Conservation (phyloP, 2,329 filamentous ascomycete genomes). For the Ceratocystis diversiconidia region DNA sequence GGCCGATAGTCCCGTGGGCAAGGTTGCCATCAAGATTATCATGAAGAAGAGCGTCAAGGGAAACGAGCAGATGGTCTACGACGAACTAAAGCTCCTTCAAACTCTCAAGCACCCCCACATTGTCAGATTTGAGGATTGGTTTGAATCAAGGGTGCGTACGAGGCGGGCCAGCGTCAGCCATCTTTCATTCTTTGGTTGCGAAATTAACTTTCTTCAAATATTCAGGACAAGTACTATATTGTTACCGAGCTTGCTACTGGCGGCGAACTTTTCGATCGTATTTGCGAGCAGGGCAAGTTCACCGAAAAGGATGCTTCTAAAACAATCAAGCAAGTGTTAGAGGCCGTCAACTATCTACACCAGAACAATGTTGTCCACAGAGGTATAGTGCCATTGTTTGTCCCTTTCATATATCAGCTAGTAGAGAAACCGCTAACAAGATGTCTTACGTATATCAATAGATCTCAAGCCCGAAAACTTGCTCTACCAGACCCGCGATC, state of each 20-base stretch:
- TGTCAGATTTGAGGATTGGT: conserved; percentile 96
- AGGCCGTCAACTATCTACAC: conserved; percentile 86
- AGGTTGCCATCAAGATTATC: conserved; percentile 97
- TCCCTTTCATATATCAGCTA: too few relatives aligned
- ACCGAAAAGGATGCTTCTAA: conserved; percentile 95
- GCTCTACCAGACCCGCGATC: conserved; percentile 69
- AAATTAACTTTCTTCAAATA: background rate
- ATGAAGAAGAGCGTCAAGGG: conserved; percentile 98
- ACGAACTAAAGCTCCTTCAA: conserved; percentile 89
- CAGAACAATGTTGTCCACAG: conserved; percentile 89
- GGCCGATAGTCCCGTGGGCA: conserved; percentile 62
- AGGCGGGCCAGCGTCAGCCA: conserved; percentile 2
- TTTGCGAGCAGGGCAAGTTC: conserved; percentile 95
- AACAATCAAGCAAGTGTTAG: conserved; percentile 86
- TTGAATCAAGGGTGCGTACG: conserved; percentile 83
- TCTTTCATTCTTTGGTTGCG: background rate
- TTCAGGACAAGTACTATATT: conserved; percentile 97
- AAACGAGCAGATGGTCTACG: conserved; percentile 97
- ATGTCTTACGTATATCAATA: conserved; percentile 45
- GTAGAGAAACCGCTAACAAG: too few relatives aligned
- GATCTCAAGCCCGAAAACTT: conserved; percentile 98
- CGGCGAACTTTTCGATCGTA: conserved; percentile 92
- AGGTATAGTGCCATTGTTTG: conserved; percentile 38
- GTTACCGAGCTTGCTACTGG: conserved; percentile 92
- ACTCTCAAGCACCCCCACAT: conserved; percentile 86